Conservation (phyloP, 2,329 filamentous ascomycete genomes). For the Alternaria brassicae region DNA sequence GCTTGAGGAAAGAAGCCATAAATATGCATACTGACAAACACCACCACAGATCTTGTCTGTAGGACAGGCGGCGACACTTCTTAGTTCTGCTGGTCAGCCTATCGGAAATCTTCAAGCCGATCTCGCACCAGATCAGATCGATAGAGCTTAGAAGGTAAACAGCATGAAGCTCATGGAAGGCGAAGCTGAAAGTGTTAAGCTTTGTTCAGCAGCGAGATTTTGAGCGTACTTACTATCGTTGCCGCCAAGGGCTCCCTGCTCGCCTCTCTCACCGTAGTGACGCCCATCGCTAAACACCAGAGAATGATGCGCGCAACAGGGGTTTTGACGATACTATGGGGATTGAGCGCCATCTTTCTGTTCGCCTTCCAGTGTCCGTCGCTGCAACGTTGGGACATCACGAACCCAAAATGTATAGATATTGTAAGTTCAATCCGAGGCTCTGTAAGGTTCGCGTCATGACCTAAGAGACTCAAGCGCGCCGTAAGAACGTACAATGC, state of each 20-base stretch:
- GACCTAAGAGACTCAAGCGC: not conserved
- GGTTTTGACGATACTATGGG: conserved; percentile 3
- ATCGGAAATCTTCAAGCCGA: conserved; percentile 3
- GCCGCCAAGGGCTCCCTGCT: conserved; percentile 3
- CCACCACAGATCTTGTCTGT: not conserved
- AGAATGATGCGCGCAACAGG: not conserved
- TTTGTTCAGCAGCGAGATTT: conserved; percentile 2
- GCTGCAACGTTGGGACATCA: not conserved
- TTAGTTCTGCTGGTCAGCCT: conserved; percentile 12
- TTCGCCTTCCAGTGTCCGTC: conserved; percentile 13
- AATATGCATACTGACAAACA: not conserved
- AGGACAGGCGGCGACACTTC: conserved; percentile 1
- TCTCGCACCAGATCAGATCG: not conserved
- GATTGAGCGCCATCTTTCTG: not conserved
- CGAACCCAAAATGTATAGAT: not conserved
- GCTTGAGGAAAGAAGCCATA: not conserved
- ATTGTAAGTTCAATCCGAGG: not conserved
- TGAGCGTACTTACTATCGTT: not conserved
- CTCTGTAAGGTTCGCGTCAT: not conserved
- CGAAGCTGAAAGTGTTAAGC: not conserved
- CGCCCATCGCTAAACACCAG: not conserved
- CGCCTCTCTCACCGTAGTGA: not conserved
- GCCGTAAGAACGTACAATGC: conserved; percentile 6
- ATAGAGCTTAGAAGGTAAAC: not conserved
- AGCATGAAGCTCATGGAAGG: too few species aligned